These are phyloP conservation scores for Wickerhamomyces hampshirensis DNA, from an alignment of 805 yeast genomes.

Conservation along the genomic window DNA sequence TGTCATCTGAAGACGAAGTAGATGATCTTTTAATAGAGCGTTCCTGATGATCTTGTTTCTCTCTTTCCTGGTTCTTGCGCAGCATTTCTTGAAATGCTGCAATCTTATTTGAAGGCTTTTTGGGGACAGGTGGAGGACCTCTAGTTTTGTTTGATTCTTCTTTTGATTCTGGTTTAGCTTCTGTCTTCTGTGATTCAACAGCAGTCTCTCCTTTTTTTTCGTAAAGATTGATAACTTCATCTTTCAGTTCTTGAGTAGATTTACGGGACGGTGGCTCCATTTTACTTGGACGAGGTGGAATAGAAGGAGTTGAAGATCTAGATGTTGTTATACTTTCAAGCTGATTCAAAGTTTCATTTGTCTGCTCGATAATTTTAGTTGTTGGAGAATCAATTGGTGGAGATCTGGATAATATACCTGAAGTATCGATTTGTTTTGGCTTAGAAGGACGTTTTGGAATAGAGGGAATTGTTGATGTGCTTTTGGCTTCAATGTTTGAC, in stretches of 20 bases:
- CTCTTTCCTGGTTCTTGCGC: constrained; percentile 50
- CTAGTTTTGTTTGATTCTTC: constrained; percentile 12
- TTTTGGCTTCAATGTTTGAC: not conserved
- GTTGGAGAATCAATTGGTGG: constrained; percentile 1
- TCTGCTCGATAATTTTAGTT: not conserved
- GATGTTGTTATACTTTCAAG: constrained; percentile 7
- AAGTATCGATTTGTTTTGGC: constrained; percentile 5
- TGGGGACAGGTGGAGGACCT: constrained; percentile 66
- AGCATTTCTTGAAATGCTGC: constrained; percentile 81
- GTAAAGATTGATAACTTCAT: constrained; percentile 8
- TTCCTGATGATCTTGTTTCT: constrained; percentile 41
- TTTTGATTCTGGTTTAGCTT: not conserved
- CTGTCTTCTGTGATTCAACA: not conserved
- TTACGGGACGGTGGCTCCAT: constrained; percentile 6
- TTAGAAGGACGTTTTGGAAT: constrained; percentile 10
- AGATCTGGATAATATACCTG: not conserved
- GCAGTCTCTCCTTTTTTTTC: not conserved
- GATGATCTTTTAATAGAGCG: constrained; percentile 36
- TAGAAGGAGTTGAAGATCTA: constrained; percentile 1
- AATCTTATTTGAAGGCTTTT: constrained; percentile 71
- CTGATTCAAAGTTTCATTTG: constrained; percentile 6
- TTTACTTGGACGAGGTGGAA: constrained; percentile 7
- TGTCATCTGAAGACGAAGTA: not conserved
- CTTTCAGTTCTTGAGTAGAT: constrained; percentile 8
- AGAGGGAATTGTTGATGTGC: not conserved